Evolutionary conservation across 768 basidiomycete species (phyloP).

Genomic region (Cystobasidium ongulense): DNA sequence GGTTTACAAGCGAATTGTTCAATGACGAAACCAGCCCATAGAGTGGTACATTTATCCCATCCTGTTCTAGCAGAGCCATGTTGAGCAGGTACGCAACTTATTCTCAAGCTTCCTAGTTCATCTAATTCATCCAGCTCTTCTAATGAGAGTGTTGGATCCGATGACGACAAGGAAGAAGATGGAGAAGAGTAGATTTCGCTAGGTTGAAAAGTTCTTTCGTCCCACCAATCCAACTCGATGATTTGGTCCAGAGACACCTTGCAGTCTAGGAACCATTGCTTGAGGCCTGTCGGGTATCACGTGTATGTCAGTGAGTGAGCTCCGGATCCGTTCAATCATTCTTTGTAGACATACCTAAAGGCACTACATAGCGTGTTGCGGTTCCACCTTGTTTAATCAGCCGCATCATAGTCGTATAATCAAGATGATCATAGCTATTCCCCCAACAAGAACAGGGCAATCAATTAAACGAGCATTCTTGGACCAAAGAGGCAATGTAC

Average conservation of each 20-base stretch:
- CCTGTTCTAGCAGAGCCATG: constrained; percentile 55
- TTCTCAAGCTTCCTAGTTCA: constrained; percentile 45
- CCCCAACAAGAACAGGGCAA: no score
- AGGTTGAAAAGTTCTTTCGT: constrained; percentile 42
- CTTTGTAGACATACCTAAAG: constrained; percentile 3
- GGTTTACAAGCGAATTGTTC: constrained; percentile 43
- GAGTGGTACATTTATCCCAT: constrained; percentile 53
- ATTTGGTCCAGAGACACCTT: constrained; percentile 48
- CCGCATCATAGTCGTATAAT: constrained; percentile 50
- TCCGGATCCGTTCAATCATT: constrained; percentile 19
- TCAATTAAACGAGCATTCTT: no score
- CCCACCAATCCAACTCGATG: constrained; percentile 63
- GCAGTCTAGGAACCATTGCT: constrained; percentile 47
- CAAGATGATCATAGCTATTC: constrained; percentile 44
- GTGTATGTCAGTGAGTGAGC: constrained; percentile 48
- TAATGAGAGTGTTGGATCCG: background rate
- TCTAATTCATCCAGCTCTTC: constrained; percentile 5
- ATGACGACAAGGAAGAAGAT: no score
- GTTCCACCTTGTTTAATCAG: constrained; percentile 42
- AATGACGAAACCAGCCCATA: constrained; percentile 63
- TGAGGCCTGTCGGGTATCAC: constrained; percentile 43
- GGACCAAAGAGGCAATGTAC: constrained; percentile 24
- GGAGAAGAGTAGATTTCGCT: constrained; percentile 38
- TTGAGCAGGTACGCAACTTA: constrained; percentile 61
- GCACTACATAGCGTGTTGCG: constrained; percentile 14